These are phyloP conservation scores for Candida jianshihensis DNA, from an alignment of 805 yeast species.

Conservation along the genomic window DNA sequence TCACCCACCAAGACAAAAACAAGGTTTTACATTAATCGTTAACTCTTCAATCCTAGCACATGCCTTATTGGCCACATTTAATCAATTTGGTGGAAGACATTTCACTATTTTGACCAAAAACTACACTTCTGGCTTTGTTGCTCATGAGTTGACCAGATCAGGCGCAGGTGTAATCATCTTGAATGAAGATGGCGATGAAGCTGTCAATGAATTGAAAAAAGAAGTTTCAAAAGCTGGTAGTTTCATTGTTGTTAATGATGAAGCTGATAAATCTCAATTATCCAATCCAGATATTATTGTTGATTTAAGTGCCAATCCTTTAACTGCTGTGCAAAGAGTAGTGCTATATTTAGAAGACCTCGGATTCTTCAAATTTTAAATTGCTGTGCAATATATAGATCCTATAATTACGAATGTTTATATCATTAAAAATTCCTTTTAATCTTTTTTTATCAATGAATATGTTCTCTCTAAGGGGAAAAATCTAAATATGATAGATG, in stretches of 20 bases:
- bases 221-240: conserved; percentile 40
- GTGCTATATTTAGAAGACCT: conserved; percentile 70
- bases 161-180: conserved; percentile 86
- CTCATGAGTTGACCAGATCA: conserved; percentile 75
- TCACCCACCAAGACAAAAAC: conserved; percentile 85
- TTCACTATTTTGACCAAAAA: conserved; percentile 39
- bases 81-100: conserved; percentile 81
- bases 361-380: conserved; percentile 61
- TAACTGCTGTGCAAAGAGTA: conserved; percentile 68
- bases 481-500: neutral
- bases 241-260: conserved; percentile 40
- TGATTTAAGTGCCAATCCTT: conserved; percentile 47
- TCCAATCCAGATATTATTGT: conserved; percentile 51
- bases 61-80: conserved; percentile 84
- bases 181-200: conserved; percentile 8
- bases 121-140: conserved; percentile 52
- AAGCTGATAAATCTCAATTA: conserved; percentile 27
- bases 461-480: too few relatives aligned
- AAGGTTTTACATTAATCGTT: conserved; percentile 79
- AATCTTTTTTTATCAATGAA: too few relatives aligned
- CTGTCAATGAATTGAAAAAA: conserved; percentile 7
- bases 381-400: neutral
- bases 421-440: too few relatives aligned
- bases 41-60: conserved; percentile 61
- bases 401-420: too few relatives aligned